These are phyloP conservation scores for Cytospora leucostoma DNA, from an alignment of 2,329 filamentous ascomycete species.

Conservation along the genomic window DNA sequence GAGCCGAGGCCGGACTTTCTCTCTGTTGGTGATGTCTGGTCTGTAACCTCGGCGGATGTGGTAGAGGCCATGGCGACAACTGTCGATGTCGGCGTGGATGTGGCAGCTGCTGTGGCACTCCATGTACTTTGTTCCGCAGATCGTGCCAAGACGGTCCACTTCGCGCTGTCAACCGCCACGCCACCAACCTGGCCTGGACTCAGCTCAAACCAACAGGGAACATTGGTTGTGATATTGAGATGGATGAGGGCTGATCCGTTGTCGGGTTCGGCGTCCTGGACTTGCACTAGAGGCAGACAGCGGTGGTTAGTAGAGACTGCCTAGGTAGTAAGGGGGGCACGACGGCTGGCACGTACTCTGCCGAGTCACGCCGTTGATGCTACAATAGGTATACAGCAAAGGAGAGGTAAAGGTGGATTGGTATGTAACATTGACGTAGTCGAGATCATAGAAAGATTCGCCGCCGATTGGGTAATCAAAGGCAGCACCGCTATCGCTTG, in stretches of 20 bases:
- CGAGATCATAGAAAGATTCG: constrained; percentile 17
- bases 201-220: constrained; percentile 17
- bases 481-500: constrained; percentile 6
- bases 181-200: constrained; percentile 7
- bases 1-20: constrained; percentile 2
- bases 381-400: constrained; percentile 16
- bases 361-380: constrained; percentile 16
- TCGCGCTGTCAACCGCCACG: constrained; percentile 5
- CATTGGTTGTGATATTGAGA: constrained; percentile 18
- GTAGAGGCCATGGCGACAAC: background rate
- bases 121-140: constrained; percentile 14
- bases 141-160: constrained; percentile 17
- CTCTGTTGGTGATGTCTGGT: background rate
- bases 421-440: constrained; percentile 18
- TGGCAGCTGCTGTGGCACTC: constrained; percentile 16
- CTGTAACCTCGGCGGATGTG: background rate
- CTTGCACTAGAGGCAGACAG: constrained; percentile 8
- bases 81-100: constrained; percentile 7
- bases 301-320: background rate
- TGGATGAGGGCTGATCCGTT: constrained; percentile 18
- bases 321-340: no score
- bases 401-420: constrained; percentile 12
- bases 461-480: constrained; percentile 16
- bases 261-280: constrained; percentile 18
- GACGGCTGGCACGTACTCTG: constrained; percentile 9